Evolutionary conservation across 164 flowering plant genomes (phyloP), one percentile per base, ranked within the genome.

Genomic region (Annona cherimola): DNA sequence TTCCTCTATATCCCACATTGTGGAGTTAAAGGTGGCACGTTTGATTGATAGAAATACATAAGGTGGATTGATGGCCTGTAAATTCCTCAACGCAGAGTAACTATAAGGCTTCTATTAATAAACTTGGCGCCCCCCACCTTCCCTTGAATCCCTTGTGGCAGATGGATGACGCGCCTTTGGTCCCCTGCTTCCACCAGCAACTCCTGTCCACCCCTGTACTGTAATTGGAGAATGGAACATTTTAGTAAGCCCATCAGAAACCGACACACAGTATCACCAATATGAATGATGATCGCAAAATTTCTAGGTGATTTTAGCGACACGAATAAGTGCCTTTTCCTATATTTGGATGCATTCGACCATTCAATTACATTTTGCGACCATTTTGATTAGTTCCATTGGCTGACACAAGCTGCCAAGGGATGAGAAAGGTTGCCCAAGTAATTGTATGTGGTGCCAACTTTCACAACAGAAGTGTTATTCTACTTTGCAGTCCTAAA

Each of bases 121-220:
- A 92, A 94, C 79, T 90, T 94, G 44, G 97, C 97, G 62, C 92
- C 93, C 63, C 86, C 90, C 1, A 94, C 99, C 72, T 89, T 94
- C 68, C 99, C 99, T 82, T 92, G 98, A 78, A 94, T 81, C 72
- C 76, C 71, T 7, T 80, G 64, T 54, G 97, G 97, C 76, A 94
- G 77, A 67, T 9, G 75, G 66, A 94, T 87, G 20, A 88, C 94
- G 19, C 98, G 91, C 74, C 98, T 85, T 73, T 94, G 97, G 79
- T 94, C 98, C 45, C 98, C 98, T 42, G 97, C 96, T 84, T 94
- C 98, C 62, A 94, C 89, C 85, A 94, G 71, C 78, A 94, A 76
- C 84, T 94, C 97, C 2, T 92, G 86, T 69, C 97, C 93, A 77
- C 95, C 98, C 61, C 98, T 81, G 75, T 85, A 94, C 98, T 94